Base-by-base conservation (phyloP, 257 asterid genomes). In the Rubia yunnanensis region DNA sequence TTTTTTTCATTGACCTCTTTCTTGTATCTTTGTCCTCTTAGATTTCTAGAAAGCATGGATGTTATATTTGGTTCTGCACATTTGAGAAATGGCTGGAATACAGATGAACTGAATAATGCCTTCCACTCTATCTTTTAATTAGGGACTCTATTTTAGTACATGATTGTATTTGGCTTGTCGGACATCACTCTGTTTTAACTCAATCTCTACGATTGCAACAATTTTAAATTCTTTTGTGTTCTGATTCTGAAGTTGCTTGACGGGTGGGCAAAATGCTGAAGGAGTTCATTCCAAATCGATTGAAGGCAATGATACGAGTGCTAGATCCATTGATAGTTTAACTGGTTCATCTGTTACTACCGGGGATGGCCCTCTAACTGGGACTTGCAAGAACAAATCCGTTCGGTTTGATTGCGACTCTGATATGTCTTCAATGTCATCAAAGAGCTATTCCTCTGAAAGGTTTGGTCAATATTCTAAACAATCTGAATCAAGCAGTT, bases 361-460 rank as follows among this genome's bases (percentile, higher is more conserved):
- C 18, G 64, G 20, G 18, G 72, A 35, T 27, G 22, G 13, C 0
- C 30, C 65, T 56, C 72, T 24, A 38, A 39, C 31, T 57, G 11
- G 41, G 36, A 5, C 28, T 52, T 23, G 76, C 69, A 76, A 74
- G 74, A 74, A 30, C 67, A 85, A 77, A 68, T 72, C 80, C 18
- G 88, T 77, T 69, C 82, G 75, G 54, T 81, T 83, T 68, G 79
- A 80, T 34, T 49, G 68, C 31, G 75, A 80, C 54, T 73, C 79
- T 50, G 82, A 77, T 65, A 65, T 60, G 49, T 74, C 80, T 30
- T 76, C 79, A 63, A 53, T 56, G 74, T 79, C 86, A 63, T 66
- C 84, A 46, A 36, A 34, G 34, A 44, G 27, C 52, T 79, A 79
- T 46, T 38, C 38, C 17, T 72, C 82, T 59, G 83, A 78, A 59